Percentiles rank a stretch among this genome's conserved stretches.
phyloP scores from a whole-genome alignment of 306 rosid species.

The Rosa rugosa region DNA sequence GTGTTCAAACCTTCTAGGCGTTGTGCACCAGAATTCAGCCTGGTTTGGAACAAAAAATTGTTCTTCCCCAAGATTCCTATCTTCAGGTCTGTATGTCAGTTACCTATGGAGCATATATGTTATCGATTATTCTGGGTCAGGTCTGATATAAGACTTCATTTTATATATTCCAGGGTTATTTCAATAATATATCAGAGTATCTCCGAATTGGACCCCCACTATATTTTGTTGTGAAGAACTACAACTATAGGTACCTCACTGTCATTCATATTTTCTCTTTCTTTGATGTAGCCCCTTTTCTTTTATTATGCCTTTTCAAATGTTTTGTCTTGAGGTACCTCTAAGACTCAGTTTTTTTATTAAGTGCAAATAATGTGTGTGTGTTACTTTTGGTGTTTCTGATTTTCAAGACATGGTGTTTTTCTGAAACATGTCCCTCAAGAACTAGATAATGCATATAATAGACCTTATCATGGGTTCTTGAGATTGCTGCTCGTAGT shows the following conservation, averaged over 20 bases:
- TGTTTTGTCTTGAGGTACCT: not conserved
- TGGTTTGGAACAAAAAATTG: constrained; percentile 93
- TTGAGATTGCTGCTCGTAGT: not conserved
- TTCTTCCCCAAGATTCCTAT: constrained; percentile 93
- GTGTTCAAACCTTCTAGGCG: constrained; percentile 52
- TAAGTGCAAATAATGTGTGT: not conserved
- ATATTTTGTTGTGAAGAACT: constrained; percentile 93
- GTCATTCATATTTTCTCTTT: constrained; percentile 8
- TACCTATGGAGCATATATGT: constrained; percentile 3
- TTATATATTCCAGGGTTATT: constrained; percentile 78
- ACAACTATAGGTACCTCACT: constrained; percentile 74
- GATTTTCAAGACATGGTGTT: not conserved
- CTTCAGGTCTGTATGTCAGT: constrained; percentile 70
- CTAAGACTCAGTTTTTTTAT: not conserved
- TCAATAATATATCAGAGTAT: constrained; percentile 75
- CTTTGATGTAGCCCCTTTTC: not conserved
- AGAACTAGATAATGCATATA: not conserved
- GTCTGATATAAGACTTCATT: constrained; percentile 18
- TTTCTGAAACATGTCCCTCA: not conserved
- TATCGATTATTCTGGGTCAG: not conserved
- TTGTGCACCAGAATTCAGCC: constrained; percentile 90
- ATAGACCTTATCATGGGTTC: not conserved
- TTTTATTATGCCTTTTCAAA: not conserved
- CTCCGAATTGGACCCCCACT: constrained; percentile 96
- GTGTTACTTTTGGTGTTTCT: not conserved